Evolutionary conservation across 495 filamentous ascomycete genomes (phyloP).

Genomic region (Sporormia fimetaria): DNA sequence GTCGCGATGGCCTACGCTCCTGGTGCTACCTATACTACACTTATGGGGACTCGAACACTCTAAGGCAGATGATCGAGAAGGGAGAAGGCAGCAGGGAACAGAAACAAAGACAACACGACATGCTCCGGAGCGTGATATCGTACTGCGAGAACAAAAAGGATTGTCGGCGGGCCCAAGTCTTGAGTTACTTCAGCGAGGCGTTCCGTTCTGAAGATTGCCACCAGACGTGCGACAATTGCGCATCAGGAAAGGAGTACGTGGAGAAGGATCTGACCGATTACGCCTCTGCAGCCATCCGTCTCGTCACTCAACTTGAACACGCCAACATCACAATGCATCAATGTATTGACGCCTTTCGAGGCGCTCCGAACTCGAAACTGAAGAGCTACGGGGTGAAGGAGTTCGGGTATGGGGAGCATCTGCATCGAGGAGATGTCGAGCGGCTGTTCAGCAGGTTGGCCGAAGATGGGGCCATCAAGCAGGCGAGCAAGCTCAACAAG

Average conservation of each 20-base stretch:
- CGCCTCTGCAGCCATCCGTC: conserved; percentile 52
- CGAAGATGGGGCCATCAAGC: conserved; percentile 48
- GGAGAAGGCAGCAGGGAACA: conserved; percentile 63
- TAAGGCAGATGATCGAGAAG: conserved; percentile 65
- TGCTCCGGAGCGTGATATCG: conserved; percentile 71
- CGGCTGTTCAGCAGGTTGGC: conserved; percentile 53
- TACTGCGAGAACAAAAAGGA: conserved; percentile 81
- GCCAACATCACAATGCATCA: conserved; percentile 41
- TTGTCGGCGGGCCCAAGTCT: conserved; percentile 76
- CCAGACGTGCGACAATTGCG: conserved; percentile 76
- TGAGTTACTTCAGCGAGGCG: conserved; percentile 81
- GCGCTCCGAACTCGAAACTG: conserved; percentile 41
- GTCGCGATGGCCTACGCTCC: conserved; percentile 76
- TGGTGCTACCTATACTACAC: conserved; percentile 83
- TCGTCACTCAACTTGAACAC: conserved; percentile 45
- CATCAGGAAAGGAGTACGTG: conserved; percentile 53
- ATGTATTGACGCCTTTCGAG: conserved; percentile 51
- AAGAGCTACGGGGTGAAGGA: conserved; percentile 32
- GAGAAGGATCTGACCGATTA: conserved; percentile 62
- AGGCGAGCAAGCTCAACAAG: conserved; percentile 50
- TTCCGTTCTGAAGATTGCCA: conserved; percentile 64
- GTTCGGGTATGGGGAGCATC: conserved; percentile 43
- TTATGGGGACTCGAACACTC: conserved; percentile 55
- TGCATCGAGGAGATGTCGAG: conserved; percentile 52
- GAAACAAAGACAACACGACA: conserved; percentile 68